Evolutionary conservation across 192 early-diverging fungal genomes (phyloP).

Genomic region (Coemansia sp.): DNA sequence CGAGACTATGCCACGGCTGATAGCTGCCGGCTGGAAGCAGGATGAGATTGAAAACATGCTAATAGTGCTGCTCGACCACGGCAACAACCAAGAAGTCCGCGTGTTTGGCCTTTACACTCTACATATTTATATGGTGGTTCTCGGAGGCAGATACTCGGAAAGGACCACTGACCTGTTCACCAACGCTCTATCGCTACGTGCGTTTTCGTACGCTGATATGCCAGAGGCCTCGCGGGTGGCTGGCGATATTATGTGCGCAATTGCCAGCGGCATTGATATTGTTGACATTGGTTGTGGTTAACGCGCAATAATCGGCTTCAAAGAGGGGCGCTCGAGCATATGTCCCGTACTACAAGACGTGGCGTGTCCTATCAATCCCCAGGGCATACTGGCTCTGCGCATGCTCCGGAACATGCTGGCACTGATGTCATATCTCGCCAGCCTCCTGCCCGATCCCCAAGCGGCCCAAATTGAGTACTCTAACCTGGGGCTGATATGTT

Average conservation of each 20-base stretch:
- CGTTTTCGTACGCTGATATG: constrained; percentile 42
- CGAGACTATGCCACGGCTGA: constrained; percentile 32
- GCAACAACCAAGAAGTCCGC: constrained; percentile 49
- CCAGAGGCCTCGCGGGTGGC: constrained; percentile 33
- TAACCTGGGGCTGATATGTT: constrained; percentile 17
- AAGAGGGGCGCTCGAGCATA: constrained; percentile 34
- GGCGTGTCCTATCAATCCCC: constrained; percentile 38
- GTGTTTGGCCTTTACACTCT: constrained; percentile 33
- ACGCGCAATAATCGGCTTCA: constrained; percentile 36
- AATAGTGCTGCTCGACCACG: constrained; percentile 47
- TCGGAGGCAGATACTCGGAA: constrained; percentile 22
- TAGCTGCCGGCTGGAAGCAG: constrained; percentile 38
- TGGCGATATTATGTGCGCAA: constrained; percentile 43
- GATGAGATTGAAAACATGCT: constrained; percentile 46
- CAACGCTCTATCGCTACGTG: constrained; percentile 35
- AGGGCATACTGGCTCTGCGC: constrained; percentile 35
- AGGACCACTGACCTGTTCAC: constrained; percentile 36
- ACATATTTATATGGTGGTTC: constrained; percentile 28
- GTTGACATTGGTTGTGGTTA: constrained; percentile 47
- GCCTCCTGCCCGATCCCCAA: constrained; percentile 25
- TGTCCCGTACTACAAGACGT: constrained; percentile 44
- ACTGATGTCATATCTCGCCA: constrained; percentile 22
- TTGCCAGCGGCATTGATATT: constrained; percentile 31
- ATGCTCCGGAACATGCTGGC: constrained; percentile 28
- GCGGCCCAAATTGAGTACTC: constrained; percentile 25